These are phyloP conservation scores for Camelina hispida DNA, from an alignment of 345 rosid species.

Conservation along the genomic window DNA sequence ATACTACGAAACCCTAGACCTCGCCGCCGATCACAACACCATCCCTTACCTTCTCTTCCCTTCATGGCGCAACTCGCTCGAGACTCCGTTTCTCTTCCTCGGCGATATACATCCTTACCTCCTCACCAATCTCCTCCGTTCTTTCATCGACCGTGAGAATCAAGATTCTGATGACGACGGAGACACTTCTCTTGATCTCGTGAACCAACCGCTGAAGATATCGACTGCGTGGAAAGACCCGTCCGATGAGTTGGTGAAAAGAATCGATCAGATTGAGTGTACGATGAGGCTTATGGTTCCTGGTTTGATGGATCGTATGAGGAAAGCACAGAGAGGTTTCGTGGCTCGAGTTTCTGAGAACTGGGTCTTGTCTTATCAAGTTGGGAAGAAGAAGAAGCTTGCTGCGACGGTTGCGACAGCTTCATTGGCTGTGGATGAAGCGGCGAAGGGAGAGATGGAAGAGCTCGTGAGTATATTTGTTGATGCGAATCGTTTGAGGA, in stretches of 20 bases:
- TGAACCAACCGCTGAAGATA: conserved; percentile 42
- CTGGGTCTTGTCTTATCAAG: conserved; percentile 46
- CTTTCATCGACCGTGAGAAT: conserved; percentile 56
- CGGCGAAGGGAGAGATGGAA: conserved; percentile 63
- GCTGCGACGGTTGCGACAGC: neutral
- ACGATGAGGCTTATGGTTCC: conserved; percentile 86
- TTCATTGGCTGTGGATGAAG: conserved; percentile 41
- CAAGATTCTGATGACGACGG: conserved; percentile 40
- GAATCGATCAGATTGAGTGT: conserved; percentile 79
- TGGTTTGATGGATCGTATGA: conserved; percentile 51
- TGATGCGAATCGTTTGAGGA: conserved; percentile 75
- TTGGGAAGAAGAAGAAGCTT: conserved; percentile 36
- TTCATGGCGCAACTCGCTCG: conserved; percentile 73
- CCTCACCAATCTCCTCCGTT: conserved; percentile 78
- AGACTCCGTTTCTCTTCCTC: conserved; percentile 78
- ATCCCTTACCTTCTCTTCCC: conserved; percentile 75
- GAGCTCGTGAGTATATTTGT: conserved; percentile 67
- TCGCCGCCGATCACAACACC: conserved; percentile 54
- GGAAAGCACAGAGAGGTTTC: conserved; percentile 55
- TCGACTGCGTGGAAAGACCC: conserved; percentile 70
- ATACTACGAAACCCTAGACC: conserved; percentile 82
- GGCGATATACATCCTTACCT: conserved; percentile 90
- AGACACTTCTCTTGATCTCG: neutral
- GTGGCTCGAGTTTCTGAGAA: conserved; percentile 53
- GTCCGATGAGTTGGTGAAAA: conserved; percentile 43